phyloP scores from a whole-genome alignment of 2,329 filamentous ascomycete genomes.

The Aspergillus sp. region DNA sequence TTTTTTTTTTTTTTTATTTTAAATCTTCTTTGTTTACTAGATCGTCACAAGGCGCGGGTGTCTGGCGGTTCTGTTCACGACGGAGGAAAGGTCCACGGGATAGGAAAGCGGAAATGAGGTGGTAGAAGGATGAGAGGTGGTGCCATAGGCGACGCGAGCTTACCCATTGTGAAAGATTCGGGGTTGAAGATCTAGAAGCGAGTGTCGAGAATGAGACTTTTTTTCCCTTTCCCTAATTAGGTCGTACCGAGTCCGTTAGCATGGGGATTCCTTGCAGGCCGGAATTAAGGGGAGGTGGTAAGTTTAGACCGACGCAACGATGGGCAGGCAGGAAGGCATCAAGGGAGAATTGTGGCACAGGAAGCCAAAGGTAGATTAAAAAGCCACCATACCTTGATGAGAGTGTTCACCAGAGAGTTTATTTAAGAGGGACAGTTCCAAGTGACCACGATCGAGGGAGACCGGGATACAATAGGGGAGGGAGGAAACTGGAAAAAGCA shows the following conservation, averaged over 20 bases:
- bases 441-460: slow-evolving; percentile 10
- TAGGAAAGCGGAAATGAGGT: slow-evolving; percentile 5
- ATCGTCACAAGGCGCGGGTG: slow-evolving; percentile 11
- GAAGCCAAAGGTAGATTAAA: slow-evolving; percentile 5
- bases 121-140: slow-evolving; percentile 11
- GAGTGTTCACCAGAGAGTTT: neutral
- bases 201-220: slow-evolving; percentile 18
- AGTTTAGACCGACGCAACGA: neutral
- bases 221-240: slow-evolving; percentile 28
- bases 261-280: slow-evolving; percentile 17
- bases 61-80: neutral
- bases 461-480: slow-evolving; percentile 4
- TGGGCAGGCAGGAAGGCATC: slow-evolving; percentile 6
- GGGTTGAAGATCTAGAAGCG: slow-evolving; percentile 22
- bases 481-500: slow-evolving; percentile 4
- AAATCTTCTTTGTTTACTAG: neutral
- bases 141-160: slow-evolving; percentile 23
- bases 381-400: slow-evolving; percentile 14
- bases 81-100: neutral
- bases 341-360: slow-evolving; percentile 9
- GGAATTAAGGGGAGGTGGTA: slow-evolving; percentile 12
- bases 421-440: slow-evolving; percentile 1
- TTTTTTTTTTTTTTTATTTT: neutral
- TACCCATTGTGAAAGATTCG: slow-evolving; percentile 39
- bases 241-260: slow-evolving; percentile 24